phyloP scores from a whole-genome alignment of 805 yeast genomes.

The Kodamaea fukazawae region DNA sequence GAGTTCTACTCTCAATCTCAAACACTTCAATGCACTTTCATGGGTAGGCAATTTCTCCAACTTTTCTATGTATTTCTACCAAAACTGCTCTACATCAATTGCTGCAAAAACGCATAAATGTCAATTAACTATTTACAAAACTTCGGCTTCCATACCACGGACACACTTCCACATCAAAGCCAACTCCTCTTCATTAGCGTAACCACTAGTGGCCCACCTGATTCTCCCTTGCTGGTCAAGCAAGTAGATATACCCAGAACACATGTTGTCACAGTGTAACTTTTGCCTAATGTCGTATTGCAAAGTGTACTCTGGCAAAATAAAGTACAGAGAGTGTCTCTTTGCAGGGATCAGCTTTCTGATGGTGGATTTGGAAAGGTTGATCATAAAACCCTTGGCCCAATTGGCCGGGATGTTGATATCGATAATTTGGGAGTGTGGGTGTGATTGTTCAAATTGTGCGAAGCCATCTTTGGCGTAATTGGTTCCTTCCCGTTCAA shows the following conservation, averaged over 20 bases:
- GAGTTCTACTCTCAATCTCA: too few species aligned
- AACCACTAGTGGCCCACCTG: conserved; percentile 91
- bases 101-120: not conserved
- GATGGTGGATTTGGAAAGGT: conserved; percentile 43
- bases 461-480: conserved; percentile 32
- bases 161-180: conserved; percentile 65
- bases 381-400: conserved; percentile 59
- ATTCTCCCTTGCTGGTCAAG: conserved; percentile 73
- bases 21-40: too few species aligned
- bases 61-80: too few species aligned
- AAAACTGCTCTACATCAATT: not conserved
- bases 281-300: conserved; percentile 55
- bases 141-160: conserved; percentile 54
- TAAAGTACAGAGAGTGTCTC: conserved; percentile 57
- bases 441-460: conserved; percentile 38
- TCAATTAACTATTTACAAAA: not conserved
- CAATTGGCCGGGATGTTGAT: conserved; percentile 72
- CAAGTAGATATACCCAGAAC: conserved; percentile 79
- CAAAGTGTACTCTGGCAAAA: conserved; percentile 60
- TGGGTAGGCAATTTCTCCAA: conserved; percentile 6
- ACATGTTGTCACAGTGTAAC: conserved; percentile 66
- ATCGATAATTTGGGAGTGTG: conserved; percentile 70
- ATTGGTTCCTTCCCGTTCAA: conserved; percentile 43
- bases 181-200: conserved; percentile 65
- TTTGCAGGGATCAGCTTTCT: conserved; percentile 44